Base-by-base conservation (phyloP, 75 land plant species). In the Pseudotsuga menziesii region DNA sequence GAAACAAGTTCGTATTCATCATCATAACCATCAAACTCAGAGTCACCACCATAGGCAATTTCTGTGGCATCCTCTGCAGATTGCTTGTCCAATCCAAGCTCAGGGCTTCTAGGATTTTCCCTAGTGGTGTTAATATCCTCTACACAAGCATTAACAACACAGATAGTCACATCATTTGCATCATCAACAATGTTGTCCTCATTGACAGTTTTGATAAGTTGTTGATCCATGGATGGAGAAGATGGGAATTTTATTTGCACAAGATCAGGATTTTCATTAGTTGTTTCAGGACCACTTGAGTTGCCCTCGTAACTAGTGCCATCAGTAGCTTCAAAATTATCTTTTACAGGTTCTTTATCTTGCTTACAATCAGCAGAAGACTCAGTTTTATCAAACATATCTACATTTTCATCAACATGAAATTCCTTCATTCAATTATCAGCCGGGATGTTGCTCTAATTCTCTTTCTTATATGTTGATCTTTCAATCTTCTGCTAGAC, bases 1-100 rank as follows among this genome's bases (percentile, higher is more conserved):
- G n/a, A 29, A 29, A 29, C 32, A 29, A 29, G 32, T 29, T 29
- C 32, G 1, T n/a, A 36, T 25, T 74, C 78, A 77, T 78, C 32
- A 54, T 73, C 79, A 64, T 61, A 79, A 64, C 64, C 75, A 73
- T 64, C 62, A 60, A 77, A 80, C 75, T 61, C 75, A 57, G 29
- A 61, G 25, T 63, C 63, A 27, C 73, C 58, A 13, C 63, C 62
- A 57, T 29, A 56, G 16, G 44, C 62, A 56, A 52, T 62, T 59
- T 27, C 75, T 54, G n/a, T 39, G 17, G 70, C 66, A 62, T 19
- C 58, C 41, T 77, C 76, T 73, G 27, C 66, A 59, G 44, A 58
- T 2, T 14, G 62, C 27, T 48, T 69, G 25, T 61, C 69, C 54
- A 20, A 27, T 7, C 22, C 69, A 74, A 19, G 66, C 25, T 23